A percentile compares a stretch with the other conserved stretches of the same genome.
Evolutionary conservation across 2,329 filamentous ascomycete genomes (phyloP).

Genomic region (Graphium sp.): DNA sequence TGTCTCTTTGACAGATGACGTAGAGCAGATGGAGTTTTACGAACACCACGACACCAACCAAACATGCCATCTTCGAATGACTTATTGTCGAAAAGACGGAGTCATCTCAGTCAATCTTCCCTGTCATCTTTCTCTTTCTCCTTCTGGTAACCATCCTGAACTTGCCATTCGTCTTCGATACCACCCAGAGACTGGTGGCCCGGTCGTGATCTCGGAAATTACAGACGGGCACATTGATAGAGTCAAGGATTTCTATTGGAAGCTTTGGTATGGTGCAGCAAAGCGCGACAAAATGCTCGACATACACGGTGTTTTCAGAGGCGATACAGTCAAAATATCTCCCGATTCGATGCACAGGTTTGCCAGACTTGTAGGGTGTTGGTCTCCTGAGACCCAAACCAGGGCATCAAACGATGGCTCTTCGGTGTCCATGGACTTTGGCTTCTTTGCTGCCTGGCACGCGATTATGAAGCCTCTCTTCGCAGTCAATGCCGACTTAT

Average conservation of each 20-base stretch:
- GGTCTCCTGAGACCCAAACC: too few species aligned
- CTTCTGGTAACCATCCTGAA: conserved; percentile 89
- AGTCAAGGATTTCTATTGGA: conserved; percentile 99
- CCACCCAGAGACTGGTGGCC: too few species aligned
- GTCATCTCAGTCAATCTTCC: conserved; percentile 73
- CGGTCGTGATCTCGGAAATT: conserved; percentile 89
- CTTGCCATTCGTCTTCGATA: conserved; percentile 88
- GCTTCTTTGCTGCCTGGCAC: conserved; percentile 97
- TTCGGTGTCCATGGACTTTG: conserved; percentile 96
- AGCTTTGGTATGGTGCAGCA: conserved; percentile 89
- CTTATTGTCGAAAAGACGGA: conserved; percentile 71
- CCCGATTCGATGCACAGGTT: conserved; percentile 97
- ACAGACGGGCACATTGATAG: conserved; percentile 94
- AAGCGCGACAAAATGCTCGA: conserved; percentile 70
- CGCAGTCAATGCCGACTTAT: conserved; percentile 84
- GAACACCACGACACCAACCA: too few species aligned
- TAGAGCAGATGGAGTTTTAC: too few species aligned
- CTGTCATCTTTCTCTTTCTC: conserved; percentile 63
- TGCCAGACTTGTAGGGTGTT: conserved; percentile 97
- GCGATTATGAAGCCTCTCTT: conserved; percentile 99
- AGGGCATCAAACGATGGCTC: conserved; percentile 86
- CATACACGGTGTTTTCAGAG: conserved; percentile 67
- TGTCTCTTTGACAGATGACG: too few species aligned
- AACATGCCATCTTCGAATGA: too few species aligned
- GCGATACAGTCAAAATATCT: conserved; percentile 89